Evolutionary conservation across 345 rosid genomes (phyloP).

Genomic region (Crucihimalaya himalaica): DNA sequence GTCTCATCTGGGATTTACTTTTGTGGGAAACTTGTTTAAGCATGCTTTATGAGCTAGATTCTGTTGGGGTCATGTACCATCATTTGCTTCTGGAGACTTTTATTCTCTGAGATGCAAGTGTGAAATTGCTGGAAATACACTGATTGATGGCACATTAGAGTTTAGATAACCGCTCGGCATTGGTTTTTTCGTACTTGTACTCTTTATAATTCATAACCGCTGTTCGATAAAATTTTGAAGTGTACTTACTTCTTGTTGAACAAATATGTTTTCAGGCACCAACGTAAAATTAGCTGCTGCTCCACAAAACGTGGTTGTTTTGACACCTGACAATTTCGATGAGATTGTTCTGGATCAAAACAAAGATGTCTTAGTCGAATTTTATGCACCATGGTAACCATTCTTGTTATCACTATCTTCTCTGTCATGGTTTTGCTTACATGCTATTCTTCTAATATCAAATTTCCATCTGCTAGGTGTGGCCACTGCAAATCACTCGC

Average conservation of each 20-base stretch:
- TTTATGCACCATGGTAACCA: conserved; percentile 93
- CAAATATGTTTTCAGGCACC: conserved; percentile 64
- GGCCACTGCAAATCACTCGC: conserved; percentile 98
- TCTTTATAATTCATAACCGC: not conserved
- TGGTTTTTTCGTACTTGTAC: not conserved
- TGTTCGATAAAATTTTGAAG: not conserved
- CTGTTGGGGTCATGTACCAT: not conserved
- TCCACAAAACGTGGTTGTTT: conserved; percentile 76
- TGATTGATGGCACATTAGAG: not conserved
- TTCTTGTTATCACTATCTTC: conserved; percentile 14
- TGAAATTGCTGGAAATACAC: conserved; percentile 1
- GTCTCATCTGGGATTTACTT: not conserved
- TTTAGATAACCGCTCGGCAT: not conserved
- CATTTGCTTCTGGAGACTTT: not conserved
- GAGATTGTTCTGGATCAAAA: conserved; percentile 79
- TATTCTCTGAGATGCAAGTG: not conserved
- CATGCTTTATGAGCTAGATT: not conserved
- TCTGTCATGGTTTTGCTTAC: conserved; percentile 17
- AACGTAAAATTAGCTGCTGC: conserved; percentile 79
- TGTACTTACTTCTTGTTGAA: conserved; percentile 1
- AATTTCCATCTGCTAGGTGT: conserved; percentile 65
- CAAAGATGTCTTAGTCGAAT: conserved; percentile 95
- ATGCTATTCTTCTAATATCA: conserved; percentile 17
- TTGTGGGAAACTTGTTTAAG: not conserved
- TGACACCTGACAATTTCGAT: conserved; percentile 74